Conservation (phyloP, 2,329 filamentous ascomycete species). For the Chaetomiaceae sp. region DNA sequence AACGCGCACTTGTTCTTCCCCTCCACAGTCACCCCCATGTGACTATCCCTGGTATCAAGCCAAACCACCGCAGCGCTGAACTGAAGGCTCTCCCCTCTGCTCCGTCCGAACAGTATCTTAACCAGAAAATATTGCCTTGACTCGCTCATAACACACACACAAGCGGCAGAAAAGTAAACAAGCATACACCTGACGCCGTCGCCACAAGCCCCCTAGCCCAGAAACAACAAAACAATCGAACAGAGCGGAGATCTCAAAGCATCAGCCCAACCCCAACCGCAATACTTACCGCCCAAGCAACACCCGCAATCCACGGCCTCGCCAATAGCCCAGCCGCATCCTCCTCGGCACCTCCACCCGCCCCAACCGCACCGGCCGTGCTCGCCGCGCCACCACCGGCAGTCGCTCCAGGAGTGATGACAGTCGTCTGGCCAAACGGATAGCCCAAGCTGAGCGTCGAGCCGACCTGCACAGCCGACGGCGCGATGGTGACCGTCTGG, state of each 20-base stretch:
- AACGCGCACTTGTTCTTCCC: too few species aligned
- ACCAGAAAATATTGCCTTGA: too few species aligned
- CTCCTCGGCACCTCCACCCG: conserved; percentile 9
- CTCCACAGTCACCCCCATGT: too few species aligned
- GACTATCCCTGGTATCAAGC: too few species aligned
- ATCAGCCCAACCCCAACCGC: conserved; percentile 4
- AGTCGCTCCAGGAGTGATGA: conserved; percentile 31
- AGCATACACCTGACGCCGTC: neutral
- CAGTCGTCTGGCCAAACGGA: conserved; percentile 40
- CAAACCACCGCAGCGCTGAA: too few species aligned
- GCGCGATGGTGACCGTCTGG: conserved; percentile 46
- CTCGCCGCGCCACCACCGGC: neutral
- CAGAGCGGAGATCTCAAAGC: neutral
- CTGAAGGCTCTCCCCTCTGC: too few species aligned
- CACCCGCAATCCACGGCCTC: conserved; percentile 6
- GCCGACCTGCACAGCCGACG: conserved; percentile 40
- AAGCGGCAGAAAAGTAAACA: too few species aligned
- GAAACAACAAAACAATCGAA: neutral
- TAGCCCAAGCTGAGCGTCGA: conserved; percentile 38
- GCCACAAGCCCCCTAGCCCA: neutral
- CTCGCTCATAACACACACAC: too few species aligned
- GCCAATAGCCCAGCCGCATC: conserved; percentile 10
- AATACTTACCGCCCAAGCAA: conserved; percentile 5
- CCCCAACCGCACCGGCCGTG: neutral
- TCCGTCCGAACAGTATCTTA: too few species aligned